phyloP scores from a whole-genome alignment of 106 monocot genomes.

The Agapanthus africanus region DNA sequence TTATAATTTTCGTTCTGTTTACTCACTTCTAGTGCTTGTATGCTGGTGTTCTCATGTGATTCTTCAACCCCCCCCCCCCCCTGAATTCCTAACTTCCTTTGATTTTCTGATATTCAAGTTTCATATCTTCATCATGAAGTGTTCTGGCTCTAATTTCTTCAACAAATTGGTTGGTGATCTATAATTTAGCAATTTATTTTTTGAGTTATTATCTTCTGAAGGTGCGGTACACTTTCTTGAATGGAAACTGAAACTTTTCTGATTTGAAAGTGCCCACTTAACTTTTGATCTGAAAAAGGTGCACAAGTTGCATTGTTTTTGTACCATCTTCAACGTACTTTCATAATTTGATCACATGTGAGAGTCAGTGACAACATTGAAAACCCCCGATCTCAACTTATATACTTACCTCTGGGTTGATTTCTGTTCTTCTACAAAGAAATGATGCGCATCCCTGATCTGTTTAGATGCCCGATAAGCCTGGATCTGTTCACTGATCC shows the following conservation, averaged over 20 bases:
- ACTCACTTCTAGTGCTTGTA: neutral
- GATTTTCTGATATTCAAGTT: neutral
- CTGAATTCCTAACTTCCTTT: neutral
- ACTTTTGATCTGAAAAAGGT: neutral
- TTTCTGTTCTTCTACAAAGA: too few species aligned
- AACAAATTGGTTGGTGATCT: too few species aligned
- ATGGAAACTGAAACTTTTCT: neutral
- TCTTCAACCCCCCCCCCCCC: neutral
- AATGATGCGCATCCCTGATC: conserved; percentile 8
- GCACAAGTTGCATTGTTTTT: neutral
- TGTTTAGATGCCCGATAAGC: conserved; percentile 16
- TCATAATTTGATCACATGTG: conserved; percentile 4
- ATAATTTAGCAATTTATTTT: too few species aligned
- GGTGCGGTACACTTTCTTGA: neutral
- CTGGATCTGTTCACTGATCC: conserved; percentile 18
- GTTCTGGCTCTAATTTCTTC: too few species aligned
- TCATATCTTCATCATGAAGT: too few species aligned
- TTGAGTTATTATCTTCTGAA: too few species aligned
- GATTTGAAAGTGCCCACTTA: neutral
- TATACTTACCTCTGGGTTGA: neutral
- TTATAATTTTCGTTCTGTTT: neutral
- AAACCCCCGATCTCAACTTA: neutral
- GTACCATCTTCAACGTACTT: neutral
- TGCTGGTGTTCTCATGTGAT: neutral
- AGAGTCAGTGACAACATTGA: neutral